phyloP scores from a whole-genome alignment of 768 basidiomycete species.

The Pleurotus cornucopiae region DNA sequence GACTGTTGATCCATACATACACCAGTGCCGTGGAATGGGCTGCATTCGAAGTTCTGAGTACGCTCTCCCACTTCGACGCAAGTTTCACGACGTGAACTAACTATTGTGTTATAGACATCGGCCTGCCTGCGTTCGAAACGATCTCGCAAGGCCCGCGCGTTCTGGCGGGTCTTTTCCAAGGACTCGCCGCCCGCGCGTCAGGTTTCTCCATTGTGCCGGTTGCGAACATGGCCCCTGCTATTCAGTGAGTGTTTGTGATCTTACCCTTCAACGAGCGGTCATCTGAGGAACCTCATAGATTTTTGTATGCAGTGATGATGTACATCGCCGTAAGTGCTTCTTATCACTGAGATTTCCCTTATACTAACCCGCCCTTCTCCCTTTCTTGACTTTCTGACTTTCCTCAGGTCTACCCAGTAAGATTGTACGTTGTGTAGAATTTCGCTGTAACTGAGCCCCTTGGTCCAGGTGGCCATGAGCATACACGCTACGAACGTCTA shows the following conservation, averaged over 20 bases:
- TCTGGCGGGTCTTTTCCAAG: conserved; percentile 49
- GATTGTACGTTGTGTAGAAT: background rate
- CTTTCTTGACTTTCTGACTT: too few relatives aligned
- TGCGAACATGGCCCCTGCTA: conserved; percentile 55
- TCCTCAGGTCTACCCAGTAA: conserved; percentile 42
- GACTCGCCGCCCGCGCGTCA: conserved; percentile 47
- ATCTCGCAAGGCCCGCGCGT: conserved; percentile 34
- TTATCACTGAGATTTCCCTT: conserved; percentile 1
- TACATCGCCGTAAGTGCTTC: conserved; percentile 47
- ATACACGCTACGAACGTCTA: conserved; percentile 71
- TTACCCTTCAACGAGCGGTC: too few relatives aligned
- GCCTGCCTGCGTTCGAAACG: conserved; percentile 32
- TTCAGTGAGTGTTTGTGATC: conserved; percentile 46
- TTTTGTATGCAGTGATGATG: conserved; percentile 80
- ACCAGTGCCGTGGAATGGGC: conserved; percentile 61
- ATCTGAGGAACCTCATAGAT: conserved; percentile 27
- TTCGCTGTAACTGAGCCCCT: background rate
- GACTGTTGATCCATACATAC: background rate
- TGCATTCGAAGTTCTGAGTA: conserved; percentile 61
- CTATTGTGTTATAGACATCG: conserved; percentile 26
- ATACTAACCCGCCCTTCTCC: too few relatives aligned
- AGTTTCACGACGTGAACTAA: background rate
- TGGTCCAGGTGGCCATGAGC: conserved; percentile 45
- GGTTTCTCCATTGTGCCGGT: conserved; percentile 47
- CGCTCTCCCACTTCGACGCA: conserved; percentile 5